Base-by-base conservation (phyloP, 805 yeast genomes). In the Kuraishia cidri region DNA sequence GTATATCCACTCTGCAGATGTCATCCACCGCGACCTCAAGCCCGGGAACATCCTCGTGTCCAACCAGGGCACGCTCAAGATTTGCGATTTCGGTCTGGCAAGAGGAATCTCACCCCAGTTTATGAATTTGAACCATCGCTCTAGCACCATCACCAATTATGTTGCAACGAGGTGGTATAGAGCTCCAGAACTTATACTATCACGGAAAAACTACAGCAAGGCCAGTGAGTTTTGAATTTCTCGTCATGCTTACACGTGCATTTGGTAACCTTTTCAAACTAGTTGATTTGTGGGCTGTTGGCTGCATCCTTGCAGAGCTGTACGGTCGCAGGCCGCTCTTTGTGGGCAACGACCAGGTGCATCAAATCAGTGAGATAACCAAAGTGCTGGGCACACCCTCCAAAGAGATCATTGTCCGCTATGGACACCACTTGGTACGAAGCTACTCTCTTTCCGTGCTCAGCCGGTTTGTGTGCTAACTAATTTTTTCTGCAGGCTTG, bases 81-180 rank as follows among this genome's bases (percentile, higher is more conserved):
- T 88, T 12, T 86, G 97, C 56, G 97, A 88, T 57, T 88, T 88
- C 62, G 97, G 97, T 0, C 62, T 88, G 23, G 95, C 97, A 1
- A 63, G 97, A 48, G 94, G 94, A 1, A 64, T 85, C 9, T 47
- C 52, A 8, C 48, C 45, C 13, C 42, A 44, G 24, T 53, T 35
- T 41, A 53, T 46, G 52, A 50, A 45, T 28, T 35, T 35, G 23
- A 56, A 47, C 45, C 59, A 41, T 38, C 57, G 52, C 31, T 53
- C 61, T 11, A 58, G 51, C 24, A 39, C 59, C 3, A 82, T 83
- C 18, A 83, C 94, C 8, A 79, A 75, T 44, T 88, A 88, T 49
- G 96, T 88, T 16, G 96, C 96, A 1, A 88, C 97, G 0, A 60
- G 97, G 37, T 88, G 96, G 95, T 88, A 88, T 48, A 64, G 97